phyloP scores from a whole-genome alignment of 805 yeast genomes.

The Diddensiella caesifluorescens region DNA sequence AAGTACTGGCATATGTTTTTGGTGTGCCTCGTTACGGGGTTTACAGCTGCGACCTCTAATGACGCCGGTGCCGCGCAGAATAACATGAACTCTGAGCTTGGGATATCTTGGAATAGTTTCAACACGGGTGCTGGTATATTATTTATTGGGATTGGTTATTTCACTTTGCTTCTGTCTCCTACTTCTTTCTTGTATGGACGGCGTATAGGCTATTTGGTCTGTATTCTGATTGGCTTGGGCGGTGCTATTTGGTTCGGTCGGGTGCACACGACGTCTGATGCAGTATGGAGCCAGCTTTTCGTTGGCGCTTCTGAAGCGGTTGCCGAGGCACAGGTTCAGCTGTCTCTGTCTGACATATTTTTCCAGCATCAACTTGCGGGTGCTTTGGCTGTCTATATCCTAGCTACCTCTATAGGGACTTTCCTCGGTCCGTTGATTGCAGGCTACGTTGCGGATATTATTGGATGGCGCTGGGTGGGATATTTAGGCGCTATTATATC shows the following conservation, averaged over 20 bases:
- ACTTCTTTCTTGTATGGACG: conserved; percentile 65
- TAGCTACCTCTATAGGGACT: conserved; percentile 74
- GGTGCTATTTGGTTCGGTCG: conserved; percentile 72
- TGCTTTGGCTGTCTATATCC: conserved; percentile 63
- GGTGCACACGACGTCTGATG: conserved; percentile 49
- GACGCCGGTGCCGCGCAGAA: conserved; percentile 72
- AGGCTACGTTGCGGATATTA: conserved; percentile 56
- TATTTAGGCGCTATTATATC: conserved; percentile 60
- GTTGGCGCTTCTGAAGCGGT: conserved; percentile 77
- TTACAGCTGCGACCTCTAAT: conserved; percentile 54
- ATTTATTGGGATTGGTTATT: conserved; percentile 63
- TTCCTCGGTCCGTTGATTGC: conserved; percentile 75
- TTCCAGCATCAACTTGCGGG: conserved; percentile 73
- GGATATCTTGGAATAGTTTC: conserved; percentile 61
- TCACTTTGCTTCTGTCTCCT: conserved; percentile 61
- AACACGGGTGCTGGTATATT: conserved; percentile 79
- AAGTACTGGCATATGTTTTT: conserved; percentile 42
- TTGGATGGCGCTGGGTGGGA: conserved; percentile 74
- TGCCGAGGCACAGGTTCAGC: conserved; percentile 68
- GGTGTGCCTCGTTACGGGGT: conserved; percentile 41
- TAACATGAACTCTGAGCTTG: conserved; percentile 54
- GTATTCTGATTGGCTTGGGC: conserved; percentile 52
- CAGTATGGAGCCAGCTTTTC: conserved; percentile 72
- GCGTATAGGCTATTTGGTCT: conserved; percentile 56
- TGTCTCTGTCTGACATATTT: conserved; percentile 63